phyloP scores from a whole-genome alignment of 2,329 filamentous ascomycete genomes.

The Nothopassalora personata region DNA sequence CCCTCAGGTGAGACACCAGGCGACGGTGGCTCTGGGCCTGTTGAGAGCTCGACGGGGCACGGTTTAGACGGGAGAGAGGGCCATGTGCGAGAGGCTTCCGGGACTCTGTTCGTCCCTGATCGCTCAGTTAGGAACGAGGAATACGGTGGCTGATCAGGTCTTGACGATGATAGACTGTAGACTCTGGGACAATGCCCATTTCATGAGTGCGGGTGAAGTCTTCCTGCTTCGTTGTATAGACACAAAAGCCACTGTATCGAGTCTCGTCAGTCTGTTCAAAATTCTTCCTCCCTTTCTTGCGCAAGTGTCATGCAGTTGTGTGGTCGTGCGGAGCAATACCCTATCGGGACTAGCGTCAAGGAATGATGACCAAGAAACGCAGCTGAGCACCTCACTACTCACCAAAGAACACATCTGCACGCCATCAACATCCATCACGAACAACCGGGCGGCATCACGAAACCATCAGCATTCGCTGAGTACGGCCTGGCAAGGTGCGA shows the following conservation, averaged over 20 bases:
- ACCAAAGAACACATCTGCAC: neutral
- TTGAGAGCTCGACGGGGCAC: neutral
- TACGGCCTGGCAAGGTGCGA: neutral
- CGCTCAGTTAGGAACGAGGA: neutral
- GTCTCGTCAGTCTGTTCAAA: too few species aligned
- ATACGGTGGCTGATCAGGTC: neutral
- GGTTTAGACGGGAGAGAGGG: too few species aligned
- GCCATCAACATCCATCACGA: constrained; percentile 10
- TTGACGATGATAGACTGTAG: neutral
- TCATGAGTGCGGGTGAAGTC: too few species aligned
- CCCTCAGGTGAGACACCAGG: neutral
- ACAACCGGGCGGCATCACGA: constrained; percentile 6
- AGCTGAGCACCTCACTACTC: neutral
- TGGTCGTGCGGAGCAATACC: neutral
- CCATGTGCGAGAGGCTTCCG: neutral
- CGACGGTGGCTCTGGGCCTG: neutral
- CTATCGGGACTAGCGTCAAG: neutral
- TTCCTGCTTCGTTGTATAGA: too few species aligned
- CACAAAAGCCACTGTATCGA: too few species aligned
- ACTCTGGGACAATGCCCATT: too few species aligned
- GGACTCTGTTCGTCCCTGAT: neutral
- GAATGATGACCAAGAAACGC: neutral
- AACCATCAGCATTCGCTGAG: neutral
- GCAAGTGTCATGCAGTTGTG: too few species aligned
- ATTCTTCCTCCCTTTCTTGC: too few species aligned